These are phyloP conservation scores for Arxiozyma telluris DNA, from an alignment of 1,139 yeast genomes.

Conservation along the genomic window DNA sequence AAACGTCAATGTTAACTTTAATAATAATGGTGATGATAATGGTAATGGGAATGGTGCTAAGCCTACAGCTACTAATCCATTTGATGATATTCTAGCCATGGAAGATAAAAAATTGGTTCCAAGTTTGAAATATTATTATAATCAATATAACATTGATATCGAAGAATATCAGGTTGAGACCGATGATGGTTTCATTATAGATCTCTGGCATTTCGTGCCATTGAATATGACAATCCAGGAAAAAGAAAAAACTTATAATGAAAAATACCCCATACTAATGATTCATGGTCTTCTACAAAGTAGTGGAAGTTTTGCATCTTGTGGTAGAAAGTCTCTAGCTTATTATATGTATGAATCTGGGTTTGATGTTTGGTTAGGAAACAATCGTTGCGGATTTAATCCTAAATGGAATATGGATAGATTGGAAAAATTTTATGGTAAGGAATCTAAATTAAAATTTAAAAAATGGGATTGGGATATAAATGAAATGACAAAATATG, in stretches of 20 bases:
- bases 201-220: slow-evolving; percentile 44
- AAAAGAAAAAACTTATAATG: slow-evolving; percentile 35
- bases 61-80: slow-evolving; percentile 28
- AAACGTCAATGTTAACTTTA: no score
- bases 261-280: slow-evolving; percentile 65
- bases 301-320: slow-evolving; percentile 72
- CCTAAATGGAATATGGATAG: slow-evolving; percentile 46
- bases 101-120: slow-evolving; percentile 35
- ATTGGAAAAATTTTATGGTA: slow-evolving; percentile 16
- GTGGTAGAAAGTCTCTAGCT: slow-evolving; percentile 74
- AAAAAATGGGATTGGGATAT: slow-evolving; percentile 84
- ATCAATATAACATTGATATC: slow-evolving; percentile 50
- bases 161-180: slow-evolving; percentile 56
- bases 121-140: slow-evolving; percentile 58
- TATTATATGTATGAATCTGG: slow-evolving; percentile 51
- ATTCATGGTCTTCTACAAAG: slow-evolving; percentile 85
- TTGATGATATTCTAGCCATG: slow-evolving; percentile 19
- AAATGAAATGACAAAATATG: slow-evolving; percentile 66
- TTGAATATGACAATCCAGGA: background rate
- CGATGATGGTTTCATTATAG: slow-evolving; percentile 66
- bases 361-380: slow-evolving; percentile 90
- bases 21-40: no score
- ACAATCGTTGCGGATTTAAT: slow-evolving; percentile 77
- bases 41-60: slow-evolving; percentile 36
- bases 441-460: slow-evolving; percentile 33